Conservation (phyloP, 192 early-diverging fungal species). For the Cladochytrium replicatum region DNA sequence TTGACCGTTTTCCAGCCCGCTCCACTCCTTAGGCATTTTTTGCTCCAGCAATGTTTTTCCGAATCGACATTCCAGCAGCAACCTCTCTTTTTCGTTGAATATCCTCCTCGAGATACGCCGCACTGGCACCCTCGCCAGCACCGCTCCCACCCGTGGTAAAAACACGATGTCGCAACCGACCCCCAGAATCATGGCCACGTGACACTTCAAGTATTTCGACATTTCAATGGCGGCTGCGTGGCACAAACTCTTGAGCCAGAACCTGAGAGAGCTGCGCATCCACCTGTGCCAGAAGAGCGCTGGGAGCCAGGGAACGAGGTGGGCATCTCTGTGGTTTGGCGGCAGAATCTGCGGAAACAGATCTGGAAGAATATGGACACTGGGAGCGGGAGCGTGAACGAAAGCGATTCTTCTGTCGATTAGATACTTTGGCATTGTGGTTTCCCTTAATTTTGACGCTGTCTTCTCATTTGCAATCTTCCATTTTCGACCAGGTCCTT, state of each 20-base stretch:
- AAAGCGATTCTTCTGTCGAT: too few relatives aligned
- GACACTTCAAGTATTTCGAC: too few relatives aligned
- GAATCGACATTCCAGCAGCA: background rate
- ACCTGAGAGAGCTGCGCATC: constrained; percentile 79
- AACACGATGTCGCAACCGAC: constrained; percentile 72
- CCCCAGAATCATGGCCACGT: constrained; percentile 70
- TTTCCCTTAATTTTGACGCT: too few relatives aligned
- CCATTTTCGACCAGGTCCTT: too few relatives aligned
- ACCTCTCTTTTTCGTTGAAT: constrained; percentile 3
- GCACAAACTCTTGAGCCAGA: constrained; percentile 15
- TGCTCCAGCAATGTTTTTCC: background rate
- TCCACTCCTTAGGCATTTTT: constrained; percentile 4
- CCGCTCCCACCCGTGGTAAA: constrained; percentile 44
- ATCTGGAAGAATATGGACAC: too few relatives aligned
- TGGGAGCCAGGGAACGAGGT: constrained; percentile 73
- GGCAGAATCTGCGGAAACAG: too few relatives aligned
- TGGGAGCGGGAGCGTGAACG: too few relatives aligned
- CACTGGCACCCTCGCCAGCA: constrained; percentile 38
- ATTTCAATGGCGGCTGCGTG: too few relatives aligned
- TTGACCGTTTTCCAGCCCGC: constrained; percentile 4
- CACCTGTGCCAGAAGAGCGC: constrained; percentile 76
- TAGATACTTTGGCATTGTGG: too few relatives aligned
- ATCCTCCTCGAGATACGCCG: constrained; percentile 51
- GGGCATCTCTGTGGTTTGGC: too few relatives aligned
- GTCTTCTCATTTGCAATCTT: too few relatives aligned